Evolutionary conservation across 306 rosid species (phyloP).

Genomic region (Medicago arabica): DNA sequence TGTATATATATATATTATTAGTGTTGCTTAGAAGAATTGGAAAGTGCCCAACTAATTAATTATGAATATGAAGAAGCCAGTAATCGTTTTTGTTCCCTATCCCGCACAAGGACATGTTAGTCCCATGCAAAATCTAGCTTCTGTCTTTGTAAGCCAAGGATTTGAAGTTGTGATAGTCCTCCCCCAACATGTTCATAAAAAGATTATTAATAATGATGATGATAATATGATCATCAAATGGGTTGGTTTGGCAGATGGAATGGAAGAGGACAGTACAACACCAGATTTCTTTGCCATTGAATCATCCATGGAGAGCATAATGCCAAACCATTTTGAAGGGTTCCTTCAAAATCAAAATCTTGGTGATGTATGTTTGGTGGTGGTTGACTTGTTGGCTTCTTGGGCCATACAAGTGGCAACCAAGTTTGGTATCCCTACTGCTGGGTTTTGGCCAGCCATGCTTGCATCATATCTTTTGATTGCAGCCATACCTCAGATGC

Average conservation of each 20-base stretch:
- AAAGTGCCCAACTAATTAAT: not conserved
- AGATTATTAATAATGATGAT: conserved; percentile 20
- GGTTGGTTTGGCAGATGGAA: conserved; percentile 52
- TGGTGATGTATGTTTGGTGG: conserved; percentile 57
- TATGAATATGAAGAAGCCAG: conserved; percentile 38
- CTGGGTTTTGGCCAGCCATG: conserved; percentile 97
- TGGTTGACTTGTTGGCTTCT: conserved; percentile 80
- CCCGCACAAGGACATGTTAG: conserved; percentile 91
- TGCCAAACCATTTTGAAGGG: conserved; percentile 58
- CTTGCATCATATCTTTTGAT: conserved; percentile 64
- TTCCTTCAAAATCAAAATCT: conserved; percentile 37
- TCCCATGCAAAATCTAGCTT: conserved; percentile 81
- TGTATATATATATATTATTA: not conserved
- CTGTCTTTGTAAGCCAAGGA: conserved; percentile 50
- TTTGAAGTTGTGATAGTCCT: conserved; percentile 56
- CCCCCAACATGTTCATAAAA: conserved; percentile 53
- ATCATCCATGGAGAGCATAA: conserved; percentile 62
- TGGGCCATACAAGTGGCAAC: conserved; percentile 70
- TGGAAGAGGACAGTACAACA: conserved; percentile 29
- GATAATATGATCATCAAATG: conserved; percentile 32
- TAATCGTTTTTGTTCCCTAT: conserved; percentile 72
- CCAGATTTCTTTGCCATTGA: conserved; percentile 77
- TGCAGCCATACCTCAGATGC: conserved; percentile 63
- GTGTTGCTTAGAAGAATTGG: not conserved
- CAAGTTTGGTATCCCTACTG: conserved; percentile 45